Conservation (phyloP, 306 rosid genomes). For the Cyamopsis tetragonoloba region DNA sequence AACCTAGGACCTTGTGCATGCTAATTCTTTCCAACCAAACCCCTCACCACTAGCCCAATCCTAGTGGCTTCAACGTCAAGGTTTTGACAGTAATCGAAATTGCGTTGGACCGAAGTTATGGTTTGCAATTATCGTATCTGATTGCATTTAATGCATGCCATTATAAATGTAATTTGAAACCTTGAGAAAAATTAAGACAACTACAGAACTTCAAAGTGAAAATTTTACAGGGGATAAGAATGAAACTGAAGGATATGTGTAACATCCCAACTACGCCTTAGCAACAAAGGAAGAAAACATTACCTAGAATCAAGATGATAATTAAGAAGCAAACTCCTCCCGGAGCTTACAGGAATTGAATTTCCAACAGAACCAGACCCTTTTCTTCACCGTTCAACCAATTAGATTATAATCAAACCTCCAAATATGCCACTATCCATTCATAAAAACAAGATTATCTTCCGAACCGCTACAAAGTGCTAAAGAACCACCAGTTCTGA, state of each 20-base stretch:
- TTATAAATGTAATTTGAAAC: too few relatives aligned
- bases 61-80: too few relatives aligned
- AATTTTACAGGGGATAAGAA: neutral
- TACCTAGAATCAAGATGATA: constrained; percentile 15
- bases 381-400: neutral
- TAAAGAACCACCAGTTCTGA: neutral
- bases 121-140: too few relatives aligned
- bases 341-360: constrained; percentile 8
- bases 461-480: neutral
- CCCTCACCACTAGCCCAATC: too few relatives aligned
- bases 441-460: neutral
- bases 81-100: too few relatives aligned
- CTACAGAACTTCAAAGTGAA: neutral
- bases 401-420: neutral
- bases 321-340: constrained; percentile 23
- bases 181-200: neutral
- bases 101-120: too few relatives aligned
- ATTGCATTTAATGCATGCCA: too few relatives aligned
- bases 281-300: constrained; percentile 2
- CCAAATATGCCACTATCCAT: neutral
- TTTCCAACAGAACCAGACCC: neutral
- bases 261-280: neutral
- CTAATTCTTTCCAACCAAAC: too few relatives aligned
- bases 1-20: too few relatives aligned
- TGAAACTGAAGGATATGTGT: neutral